phyloP scores from a whole-genome alignment of 805 yeast genomes.

The Grigorovia yakushimaensis region DNA sequence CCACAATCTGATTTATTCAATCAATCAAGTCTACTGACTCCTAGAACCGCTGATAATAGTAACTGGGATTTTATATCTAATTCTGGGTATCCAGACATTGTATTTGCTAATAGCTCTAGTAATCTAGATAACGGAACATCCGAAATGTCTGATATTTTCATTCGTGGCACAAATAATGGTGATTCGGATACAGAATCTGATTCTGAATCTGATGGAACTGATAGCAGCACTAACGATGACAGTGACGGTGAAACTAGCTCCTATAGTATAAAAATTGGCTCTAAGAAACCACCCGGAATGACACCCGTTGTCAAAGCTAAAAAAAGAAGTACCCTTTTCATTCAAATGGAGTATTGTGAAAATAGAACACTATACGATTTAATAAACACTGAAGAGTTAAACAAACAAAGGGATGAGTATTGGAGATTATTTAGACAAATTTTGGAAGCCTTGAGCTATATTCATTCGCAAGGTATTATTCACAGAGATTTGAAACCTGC shows the following conservation, averaged over 20 bases:
- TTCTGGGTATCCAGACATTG: slow-evolving; percentile 42
- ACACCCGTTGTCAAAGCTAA: slow-evolving; percentile 10
- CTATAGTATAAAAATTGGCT: slow-evolving; percentile 2
- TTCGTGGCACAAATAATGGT: slow-evolving; percentile 14
- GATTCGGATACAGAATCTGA: slow-evolving; percentile 14
- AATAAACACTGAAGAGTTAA: slow-evolving; percentile 65
- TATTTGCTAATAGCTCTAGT: slow-evolving; percentile 35
- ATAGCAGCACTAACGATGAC: neutral
- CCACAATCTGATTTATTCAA: slow-evolving; percentile 11
- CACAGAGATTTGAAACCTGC: slow-evolving; percentile 94
- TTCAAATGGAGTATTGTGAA: slow-evolving; percentile 98
- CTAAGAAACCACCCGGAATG: neutral
- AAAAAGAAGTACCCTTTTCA: slow-evolving; percentile 64
- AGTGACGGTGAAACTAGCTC: slow-evolving; percentile 3
- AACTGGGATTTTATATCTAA: slow-evolving; percentile 59
- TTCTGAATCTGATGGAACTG: slow-evolving; percentile 4
- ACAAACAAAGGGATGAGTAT: slow-evolving; percentile 62
- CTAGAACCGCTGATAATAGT: slow-evolving; percentile 26
- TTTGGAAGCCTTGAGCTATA: slow-evolving; percentile 80
- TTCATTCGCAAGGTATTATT: slow-evolving; percentile 87
- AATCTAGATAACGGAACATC: slow-evolving; percentile 3
- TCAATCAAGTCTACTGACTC: slow-evolving; percentile 24
- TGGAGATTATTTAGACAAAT: slow-evolving; percentile 87
- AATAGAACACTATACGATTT: slow-evolving; percentile 81
- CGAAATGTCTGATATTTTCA: slow-evolving; percentile 1